These are phyloP conservation scores for Theobroma grandiflorum DNA, from an alignment of 441 rosid species.

Conservation along the genomic window DNA sequence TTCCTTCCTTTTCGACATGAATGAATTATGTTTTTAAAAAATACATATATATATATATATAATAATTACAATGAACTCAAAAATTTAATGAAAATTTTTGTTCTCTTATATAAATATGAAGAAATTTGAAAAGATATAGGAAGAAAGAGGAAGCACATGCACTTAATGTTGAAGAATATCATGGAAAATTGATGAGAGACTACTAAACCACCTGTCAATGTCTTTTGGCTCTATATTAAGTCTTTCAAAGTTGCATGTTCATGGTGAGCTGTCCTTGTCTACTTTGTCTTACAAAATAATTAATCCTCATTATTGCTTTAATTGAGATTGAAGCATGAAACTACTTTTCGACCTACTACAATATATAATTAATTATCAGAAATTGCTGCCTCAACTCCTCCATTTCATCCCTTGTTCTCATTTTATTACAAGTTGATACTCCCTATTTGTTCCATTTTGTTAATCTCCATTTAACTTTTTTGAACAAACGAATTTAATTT, in stretches of 20 bases:
- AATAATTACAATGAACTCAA: no score
- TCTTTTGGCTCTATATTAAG: background rate
- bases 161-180: background rate
- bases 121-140: no score
- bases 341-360: background rate
- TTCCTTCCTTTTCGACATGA: no score
- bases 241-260: background rate
- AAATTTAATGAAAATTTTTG: no score
- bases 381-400: background rate
- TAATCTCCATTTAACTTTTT: no score
- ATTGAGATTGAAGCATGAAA: constrained; percentile 16
- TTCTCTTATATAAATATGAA: no score
- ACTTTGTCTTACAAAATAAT: constrained; percentile 20
- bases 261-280: constrained; percentile 19
- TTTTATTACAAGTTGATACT: background rate
- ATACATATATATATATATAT: no score
- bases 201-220: background rate
- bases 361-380: background rate
- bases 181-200: background rate
- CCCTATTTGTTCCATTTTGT: no score
- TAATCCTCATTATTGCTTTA: background rate
- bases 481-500: no score
- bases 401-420: background rate
- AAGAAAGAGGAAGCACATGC: background rate
- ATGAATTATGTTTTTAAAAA: no score